phyloP scores from a whole-genome alignment of 441 rosid species.

The Arabidopsis lyrata region DNA sequence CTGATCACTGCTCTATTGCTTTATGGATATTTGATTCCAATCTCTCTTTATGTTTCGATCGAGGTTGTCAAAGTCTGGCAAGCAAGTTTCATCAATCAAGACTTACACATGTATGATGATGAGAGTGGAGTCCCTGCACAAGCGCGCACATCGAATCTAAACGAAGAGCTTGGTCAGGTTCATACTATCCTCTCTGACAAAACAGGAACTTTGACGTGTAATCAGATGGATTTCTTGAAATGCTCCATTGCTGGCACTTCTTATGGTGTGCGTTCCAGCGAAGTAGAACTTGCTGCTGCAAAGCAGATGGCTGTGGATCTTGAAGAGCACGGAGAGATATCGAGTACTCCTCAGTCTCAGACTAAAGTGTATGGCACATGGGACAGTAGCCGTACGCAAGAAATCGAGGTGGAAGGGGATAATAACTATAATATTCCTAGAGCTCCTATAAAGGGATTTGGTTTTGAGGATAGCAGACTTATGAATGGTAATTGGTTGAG shows the following conservation, averaged over 20 bases:
- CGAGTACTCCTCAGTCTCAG: conserved; percentile 48
- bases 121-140: conserved; percentile 84
- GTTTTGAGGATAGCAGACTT: conserved; percentile 84
- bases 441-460: conserved; percentile 74
- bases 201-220: conserved; percentile 97
- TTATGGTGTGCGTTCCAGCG: conserved; percentile 77
- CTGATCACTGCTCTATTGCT: conserved; percentile 90
- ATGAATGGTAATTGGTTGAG: conserved; percentile 85
- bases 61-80: conserved; percentile 96
- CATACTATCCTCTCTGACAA: conserved; percentile 96
- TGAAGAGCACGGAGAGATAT: conserved; percentile 58
- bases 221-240: conserved; percentile 97
- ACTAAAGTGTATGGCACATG: conserved; percentile 47
- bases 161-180: conserved; percentile 96
- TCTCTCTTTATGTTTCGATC: conserved; percentile 93
- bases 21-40: conserved; percentile 93
- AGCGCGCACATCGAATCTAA: conserved; percentile 93
- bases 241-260: conserved; percentile 93
- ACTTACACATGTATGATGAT: conserved; percentile 83
- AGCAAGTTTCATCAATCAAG: conserved; percentile 87
- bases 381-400: conserved; percentile 55
- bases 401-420: conserved; percentile 82
- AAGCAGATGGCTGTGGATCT: conserved; percentile 83
- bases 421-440: conserved; percentile 53
- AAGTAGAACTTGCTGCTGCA: conserved; percentile 95